phyloP scores from a whole-genome alignment of 163 green algal genomes.

The Volvox carteri region DNA sequence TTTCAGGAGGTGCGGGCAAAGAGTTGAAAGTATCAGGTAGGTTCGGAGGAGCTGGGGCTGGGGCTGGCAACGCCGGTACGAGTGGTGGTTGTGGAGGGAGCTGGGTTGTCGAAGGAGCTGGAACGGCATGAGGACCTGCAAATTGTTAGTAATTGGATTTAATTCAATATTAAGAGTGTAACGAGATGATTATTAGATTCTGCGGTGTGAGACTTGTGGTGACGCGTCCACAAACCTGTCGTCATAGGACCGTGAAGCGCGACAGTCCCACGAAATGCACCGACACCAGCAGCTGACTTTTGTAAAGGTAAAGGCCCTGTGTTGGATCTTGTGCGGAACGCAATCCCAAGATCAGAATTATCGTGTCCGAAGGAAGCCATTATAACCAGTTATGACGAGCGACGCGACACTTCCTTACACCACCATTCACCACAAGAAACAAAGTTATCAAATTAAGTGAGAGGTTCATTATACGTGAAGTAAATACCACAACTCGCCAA shows the following conservation, averaged over 20 bases:
- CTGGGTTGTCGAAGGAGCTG: not conserved
- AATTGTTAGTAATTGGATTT: not conserved
- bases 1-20: too few species aligned
- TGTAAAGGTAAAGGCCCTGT: not conserved
- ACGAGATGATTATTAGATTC: not conserved
- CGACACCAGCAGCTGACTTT: not conserved
- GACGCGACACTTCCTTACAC: not conserved
- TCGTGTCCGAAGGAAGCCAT: conserved; percentile 24
- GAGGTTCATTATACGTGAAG: not conserved
- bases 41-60: not conserved
- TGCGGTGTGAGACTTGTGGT: not conserved
- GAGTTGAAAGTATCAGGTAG: too few species aligned
- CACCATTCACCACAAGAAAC: conserved; percentile 5
- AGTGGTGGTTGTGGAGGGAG: not conserved
- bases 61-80: not conserved
- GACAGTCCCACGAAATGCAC: not conserved
- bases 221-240: conserved; percentile 14
- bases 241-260: conserved; percentile 5
- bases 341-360: not conserved
- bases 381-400: conserved; percentile 20
- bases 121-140: not conserved
- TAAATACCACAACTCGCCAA: not conserved
- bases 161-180: not conserved
- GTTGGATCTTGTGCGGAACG: conserved; percentile 11
- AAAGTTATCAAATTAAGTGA: not conserved